Conservation (phyloP, 176 grass and related monocot species). For the Themeda triandra region DNA sequence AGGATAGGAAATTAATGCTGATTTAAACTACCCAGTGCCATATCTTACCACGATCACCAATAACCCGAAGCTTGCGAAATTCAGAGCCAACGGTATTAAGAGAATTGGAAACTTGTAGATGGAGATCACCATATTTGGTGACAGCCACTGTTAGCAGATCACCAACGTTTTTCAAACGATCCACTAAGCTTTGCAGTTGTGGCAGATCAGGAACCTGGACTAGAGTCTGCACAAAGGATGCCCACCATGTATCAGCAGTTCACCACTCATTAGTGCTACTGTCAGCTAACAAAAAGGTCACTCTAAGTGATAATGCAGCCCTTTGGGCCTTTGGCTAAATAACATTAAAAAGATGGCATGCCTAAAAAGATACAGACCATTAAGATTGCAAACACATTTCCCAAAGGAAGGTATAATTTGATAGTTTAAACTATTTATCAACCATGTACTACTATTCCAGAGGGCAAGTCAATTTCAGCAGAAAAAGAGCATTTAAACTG, state of each 20-base stretch:
- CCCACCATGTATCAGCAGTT: neutral
- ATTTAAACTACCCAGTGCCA: neutral
- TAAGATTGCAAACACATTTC: neutral
- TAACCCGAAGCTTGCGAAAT: conserved; percentile 76
- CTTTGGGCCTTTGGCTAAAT: neutral
- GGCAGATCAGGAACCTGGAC: conserved; percentile 84
- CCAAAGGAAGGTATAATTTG: neutral
- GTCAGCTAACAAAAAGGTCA: neutral
- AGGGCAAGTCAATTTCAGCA: neutral
- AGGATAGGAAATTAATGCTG: neutral
- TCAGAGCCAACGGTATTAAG: conserved; percentile 79
- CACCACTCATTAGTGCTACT: neutral
- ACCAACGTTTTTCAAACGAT: conserved; percentile 83
- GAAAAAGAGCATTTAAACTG: neutral
- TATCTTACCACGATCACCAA: conserved; percentile 63
- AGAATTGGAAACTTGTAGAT: conserved; percentile 87
- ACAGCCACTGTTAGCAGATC: conserved; percentile 74
- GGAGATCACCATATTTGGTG: conserved; percentile 80
- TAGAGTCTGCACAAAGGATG: conserved; percentile 69
- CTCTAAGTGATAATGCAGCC: neutral
- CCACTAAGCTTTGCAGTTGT: conserved; percentile 84
- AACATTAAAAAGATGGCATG: conserved; percentile 12
- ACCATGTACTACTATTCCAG: neutral
- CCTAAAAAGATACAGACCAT: conserved; percentile 19
- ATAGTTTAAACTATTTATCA: neutral